Conservation (phyloP, 2,329 filamentous ascomycete species). For the Epichloe aotearoae region DNA sequence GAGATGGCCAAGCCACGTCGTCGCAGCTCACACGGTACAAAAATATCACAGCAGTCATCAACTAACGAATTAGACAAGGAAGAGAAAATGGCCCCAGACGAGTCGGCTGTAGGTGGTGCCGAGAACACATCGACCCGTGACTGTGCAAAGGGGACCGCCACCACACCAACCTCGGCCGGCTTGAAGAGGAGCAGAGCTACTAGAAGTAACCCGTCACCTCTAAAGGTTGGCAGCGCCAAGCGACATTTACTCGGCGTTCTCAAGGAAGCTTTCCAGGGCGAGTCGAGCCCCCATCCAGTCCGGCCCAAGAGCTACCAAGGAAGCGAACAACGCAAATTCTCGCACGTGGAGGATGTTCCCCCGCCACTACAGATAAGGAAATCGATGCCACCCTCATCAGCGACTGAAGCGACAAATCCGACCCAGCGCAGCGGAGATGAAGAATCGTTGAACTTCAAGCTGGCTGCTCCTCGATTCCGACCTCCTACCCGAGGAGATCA, state of each 20-base stretch:
- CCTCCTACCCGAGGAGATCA: constrained; percentile 43
- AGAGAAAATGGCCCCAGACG: constrained; percentile 4
- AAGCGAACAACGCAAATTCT: constrained; percentile 26
- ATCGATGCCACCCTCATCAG: neutral
- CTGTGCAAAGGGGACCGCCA: constrained; percentile 14
- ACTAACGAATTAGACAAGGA: neutral
- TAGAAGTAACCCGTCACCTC: constrained; percentile 33
- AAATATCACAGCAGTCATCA: neutral
- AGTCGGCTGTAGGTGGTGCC: neutral
- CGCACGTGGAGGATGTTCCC: constrained; percentile 12
- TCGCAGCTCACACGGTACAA: constrained; percentile 1
- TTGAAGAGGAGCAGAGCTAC: constrained; percentile 45
- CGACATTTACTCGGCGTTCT: constrained; percentile 44
- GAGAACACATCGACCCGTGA: constrained; percentile 11
- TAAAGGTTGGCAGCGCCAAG: constrained; percentile 30
- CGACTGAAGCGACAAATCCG: neutral
- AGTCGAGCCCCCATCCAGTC: constrained; percentile 36
- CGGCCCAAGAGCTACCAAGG: constrained; percentile 35
- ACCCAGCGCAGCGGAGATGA: neutral
- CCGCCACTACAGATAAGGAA: constrained; percentile 6
- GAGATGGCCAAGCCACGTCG: constrained; percentile 1
- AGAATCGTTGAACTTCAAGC: constrained; percentile 7
- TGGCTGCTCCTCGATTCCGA: constrained; percentile 21
- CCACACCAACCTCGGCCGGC: constrained; percentile 23
- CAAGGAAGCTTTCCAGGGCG: constrained; percentile 49